Base-by-base conservation (phyloP, 192 early-diverging fungal species). In the Entomortierella lignicola region DNA sequence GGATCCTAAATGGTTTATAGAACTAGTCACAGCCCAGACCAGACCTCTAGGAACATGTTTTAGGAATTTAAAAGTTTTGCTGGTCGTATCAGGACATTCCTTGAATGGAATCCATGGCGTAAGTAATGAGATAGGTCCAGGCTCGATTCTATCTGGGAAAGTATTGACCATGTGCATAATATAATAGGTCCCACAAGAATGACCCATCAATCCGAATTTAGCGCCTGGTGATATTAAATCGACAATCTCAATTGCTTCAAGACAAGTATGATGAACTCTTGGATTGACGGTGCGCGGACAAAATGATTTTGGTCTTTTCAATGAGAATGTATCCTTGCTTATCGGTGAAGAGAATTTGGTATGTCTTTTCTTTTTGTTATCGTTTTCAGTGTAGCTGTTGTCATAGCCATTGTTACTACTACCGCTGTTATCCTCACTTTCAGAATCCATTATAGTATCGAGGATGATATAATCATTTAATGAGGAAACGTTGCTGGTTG, bases 91-190 rank as follows among this genome's bases (percentile, higher is more conserved):
- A 2, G 75, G 75, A 18, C 75, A 79, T 42, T 79, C 75, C n/a
- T 70, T 70, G 32, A 79, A 79, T 5, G 75, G 75, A 10, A 79
- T 67, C 75, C 75, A 79, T n/a, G 75, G 75, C 1, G 75, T 70
- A 10, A 79, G 21, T 32, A 79, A 30, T 0, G 67, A 37, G 37
- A 79, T 79, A 2, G 75, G 75, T 0, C 75, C 75, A 8, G 13
- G 54, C 25, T 54, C 51, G 32, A 79, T 47, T 20, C 75, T 52
- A 18, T 79, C 62, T 1, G 60, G 55, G 25, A 63, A 64, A 8
- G 54, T 18, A 29, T 68, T 52, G 13, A 70, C 55, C 62, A 70
- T 79, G 17, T 63, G 56, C 75, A 79, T 79, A 20, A 79, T 61
- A 39, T 79, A 79, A 23, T 79, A 79, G 55, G 55, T 70, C 4